phyloP scores from a whole-genome alignment of 2,329 filamentous ascomycete species.

The Colletotrichum somersetense region DNA sequence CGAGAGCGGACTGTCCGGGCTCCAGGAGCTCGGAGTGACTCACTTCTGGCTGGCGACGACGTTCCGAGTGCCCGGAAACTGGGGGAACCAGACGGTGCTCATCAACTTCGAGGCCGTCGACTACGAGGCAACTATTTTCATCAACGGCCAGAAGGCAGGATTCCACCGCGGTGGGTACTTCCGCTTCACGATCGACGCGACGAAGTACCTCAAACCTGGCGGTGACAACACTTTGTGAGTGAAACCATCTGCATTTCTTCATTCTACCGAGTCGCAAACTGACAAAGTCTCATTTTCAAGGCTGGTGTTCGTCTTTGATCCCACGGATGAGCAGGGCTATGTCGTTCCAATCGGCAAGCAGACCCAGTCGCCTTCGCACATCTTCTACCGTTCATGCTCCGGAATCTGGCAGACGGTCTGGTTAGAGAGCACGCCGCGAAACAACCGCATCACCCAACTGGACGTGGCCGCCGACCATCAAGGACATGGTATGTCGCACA shows the following conservation, averaged over 20 bases:
- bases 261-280: not conserved
- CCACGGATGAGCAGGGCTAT: conserved; percentile 68
- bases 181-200: conserved; percentile 71
- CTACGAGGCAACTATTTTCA: conserved; percentile 68
- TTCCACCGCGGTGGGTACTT: conserved; percentile 73
- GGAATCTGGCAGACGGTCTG: conserved; percentile 83
- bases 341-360: conserved; percentile 78
- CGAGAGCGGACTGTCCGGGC: conserved; percentile 62
- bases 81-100: conserved; percentile 59
- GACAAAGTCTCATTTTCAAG: conserved; percentile 49
- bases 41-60: conserved; percentile 64
- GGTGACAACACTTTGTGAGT: conserved; percentile 67
- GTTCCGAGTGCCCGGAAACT: conserved; percentile 63
- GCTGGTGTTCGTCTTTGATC: conserved; percentile 75
- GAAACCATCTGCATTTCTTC: not conserved
- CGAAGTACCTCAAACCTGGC: conserved; percentile 55
- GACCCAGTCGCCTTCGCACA: conserved; percentile 67
- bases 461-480: conserved; percentile 70
- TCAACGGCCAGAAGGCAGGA: conserved; percentile 66
- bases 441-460: conserved; percentile 69
- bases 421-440: conserved; percentile 72
- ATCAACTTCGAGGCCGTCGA: conserved; percentile 72
- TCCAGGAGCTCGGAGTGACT: conserved; percentile 57
- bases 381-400: conserved; percentile 79
- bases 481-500: conserved; percentile 58